phyloP scores from a whole-genome alignment of 2,329 filamentous ascomycete genomes.

The Hymenoscyphus infarciens region DNA sequence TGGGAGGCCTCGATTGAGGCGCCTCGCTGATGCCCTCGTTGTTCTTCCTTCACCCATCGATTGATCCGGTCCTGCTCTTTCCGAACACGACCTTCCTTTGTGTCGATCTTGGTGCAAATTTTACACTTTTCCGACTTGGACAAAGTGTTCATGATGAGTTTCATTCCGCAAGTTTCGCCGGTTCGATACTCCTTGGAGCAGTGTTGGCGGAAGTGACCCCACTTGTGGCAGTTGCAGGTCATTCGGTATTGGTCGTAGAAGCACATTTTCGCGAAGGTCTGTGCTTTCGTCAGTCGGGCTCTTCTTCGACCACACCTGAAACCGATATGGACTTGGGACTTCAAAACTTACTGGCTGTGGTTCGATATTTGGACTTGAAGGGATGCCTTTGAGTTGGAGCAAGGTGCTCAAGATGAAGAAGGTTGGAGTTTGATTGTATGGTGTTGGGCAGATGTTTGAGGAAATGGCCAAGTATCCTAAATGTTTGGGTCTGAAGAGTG shows the following conservation, averaged over 20 bases:
- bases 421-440: slow-evolving; percentile 10
- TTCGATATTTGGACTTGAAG: slow-evolving; percentile 12
- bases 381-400: slow-evolving; percentile 1
- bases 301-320: slow-evolving; percentile 19
- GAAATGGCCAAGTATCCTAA: slow-evolving; percentile 15
- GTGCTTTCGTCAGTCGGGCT: slow-evolving; percentile 21
- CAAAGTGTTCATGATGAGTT: slow-evolving; percentile 75
- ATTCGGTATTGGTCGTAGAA: slow-evolving; percentile 91
- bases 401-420: neutral
- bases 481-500: slow-evolving; percentile 22
- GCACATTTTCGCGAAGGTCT: slow-evolving; percentile 63
- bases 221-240: slow-evolving; percentile 87
- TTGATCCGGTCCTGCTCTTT: slow-evolving; percentile 73
- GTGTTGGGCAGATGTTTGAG: slow-evolving; percentile 20
- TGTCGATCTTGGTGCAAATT: slow-evolving; percentile 84
- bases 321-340: slow-evolving; percentile 11
- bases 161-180: slow-evolving; percentile 94
- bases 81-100: slow-evolving; percentile 70
- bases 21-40: slow-evolving; percentile 42
- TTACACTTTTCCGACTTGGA: slow-evolving; percentile 64
- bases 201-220: slow-evolving; percentile 88
- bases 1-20: slow-evolving; percentile 71
- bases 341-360: slow-evolving; percentile 28
- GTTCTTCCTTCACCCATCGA: slow-evolving; percentile 68
- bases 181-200: slow-evolving; percentile 94